These are phyloP conservation scores for Exophiala sp. DNA, from an alignment of 2,329 filamentous ascomycete genomes.

Conservation along the genomic window DNA sequence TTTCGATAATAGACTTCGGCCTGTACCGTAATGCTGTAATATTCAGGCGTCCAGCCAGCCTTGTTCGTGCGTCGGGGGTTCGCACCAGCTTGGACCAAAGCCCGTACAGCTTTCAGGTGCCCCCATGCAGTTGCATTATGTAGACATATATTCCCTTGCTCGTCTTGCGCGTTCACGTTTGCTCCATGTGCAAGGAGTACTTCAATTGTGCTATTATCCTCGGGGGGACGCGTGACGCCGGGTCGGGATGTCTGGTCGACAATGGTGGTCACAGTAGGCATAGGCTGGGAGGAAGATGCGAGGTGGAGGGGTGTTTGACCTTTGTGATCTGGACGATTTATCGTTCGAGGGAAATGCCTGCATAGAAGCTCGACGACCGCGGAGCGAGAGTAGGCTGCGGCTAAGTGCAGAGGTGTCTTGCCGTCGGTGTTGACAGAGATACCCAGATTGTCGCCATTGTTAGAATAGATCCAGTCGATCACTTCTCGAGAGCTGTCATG, in stretches of 20 bases:
- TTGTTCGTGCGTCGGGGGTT: slow-evolving; percentile 69
- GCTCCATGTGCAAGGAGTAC: slow-evolving; percentile 31
- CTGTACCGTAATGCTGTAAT: slow-evolving; percentile 76
- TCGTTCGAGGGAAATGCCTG: slow-evolving; percentile 59
- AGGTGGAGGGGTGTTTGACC: slow-evolving; percentile 55
- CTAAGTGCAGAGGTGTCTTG: slow-evolving; percentile 79
- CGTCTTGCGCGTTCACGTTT: slow-evolving; percentile 56
- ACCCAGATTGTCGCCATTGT: slow-evolving; percentile 37
- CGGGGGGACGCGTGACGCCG: slow-evolving; percentile 21
- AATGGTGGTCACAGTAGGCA: slow-evolving; percentile 13
- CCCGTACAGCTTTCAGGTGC: slow-evolving; percentile 71
- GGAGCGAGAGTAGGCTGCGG: slow-evolving; percentile 65
- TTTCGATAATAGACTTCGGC: slow-evolving; percentile 81
- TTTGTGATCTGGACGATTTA: slow-evolving; percentile 62
- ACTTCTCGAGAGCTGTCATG: slow-evolving; percentile 58
- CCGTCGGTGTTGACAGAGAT: slow-evolving; percentile 75
- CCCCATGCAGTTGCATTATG: slow-evolving; percentile 84
- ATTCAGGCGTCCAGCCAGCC: slow-evolving; percentile 78
- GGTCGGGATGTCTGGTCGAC: slow-evolving; percentile 23
- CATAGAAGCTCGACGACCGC: slow-evolving; percentile 71
- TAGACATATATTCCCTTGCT: slow-evolving; percentile 77
- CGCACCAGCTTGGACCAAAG: slow-evolving; percentile 74
- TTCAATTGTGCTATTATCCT: slow-evolving; percentile 31
- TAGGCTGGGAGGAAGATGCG: slow-evolving; percentile 33
- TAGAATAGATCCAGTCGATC: slow-evolving; percentile 30